A percentile compares a stretch with the other conserved stretches of the same genome.
These are phyloP conservation scores for Globisporangium cystogenes DNA, from an alignment of 352 stramenopile species.

Conservation along the genomic window DNA sequence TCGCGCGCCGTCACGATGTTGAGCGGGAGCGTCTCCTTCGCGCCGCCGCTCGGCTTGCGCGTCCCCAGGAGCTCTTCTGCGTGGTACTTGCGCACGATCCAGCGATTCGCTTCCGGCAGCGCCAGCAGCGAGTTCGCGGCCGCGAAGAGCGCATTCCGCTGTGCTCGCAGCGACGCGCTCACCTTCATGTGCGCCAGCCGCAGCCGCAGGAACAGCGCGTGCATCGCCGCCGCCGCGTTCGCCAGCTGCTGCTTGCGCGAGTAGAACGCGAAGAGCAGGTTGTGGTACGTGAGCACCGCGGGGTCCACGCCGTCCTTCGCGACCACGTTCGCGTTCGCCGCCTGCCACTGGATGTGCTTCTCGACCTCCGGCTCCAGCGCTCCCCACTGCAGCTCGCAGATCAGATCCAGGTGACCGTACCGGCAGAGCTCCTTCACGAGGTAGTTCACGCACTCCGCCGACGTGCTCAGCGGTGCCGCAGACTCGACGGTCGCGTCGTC, in stretches of 20 bases:
- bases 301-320: slow-evolving; percentile 33
- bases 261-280: slow-evolving; percentile 72
- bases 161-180: slow-evolving; percentile 30
- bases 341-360: slow-evolving; percentile 68
- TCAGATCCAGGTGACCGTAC: slow-evolving; percentile 56
- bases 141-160: slow-evolving; percentile 59
- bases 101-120: slow-evolving; percentile 39
- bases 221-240: slow-evolving; percentile 56
- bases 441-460: slow-evolving; percentile 63
- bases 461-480: slow-evolving; percentile 24
- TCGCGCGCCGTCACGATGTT: slow-evolving; percentile 64
- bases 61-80: slow-evolving; percentile 34
- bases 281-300: slow-evolving; percentile 47
- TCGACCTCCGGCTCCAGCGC: slow-evolving; percentile 53
- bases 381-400: slow-evolving; percentile 73
- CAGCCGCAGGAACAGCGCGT: slow-evolving; percentile 47
- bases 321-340: slow-evolving; percentile 54
- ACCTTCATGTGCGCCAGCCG: slow-evolving; percentile 33
- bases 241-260: slow-evolving; percentile 51
- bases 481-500: slow-evolving; percentile 5
- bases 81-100: slow-evolving; percentile 71
- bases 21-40: slow-evolving; percentile 14
- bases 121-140: slow-evolving; percentile 38
- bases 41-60: slow-evolving; percentile 7
- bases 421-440: slow-evolving; percentile 70